A percentile compares a stretch with the other conserved stretches of the same genome.
phyloP scores from a whole-genome alignment of 2,329 filamentous ascomycete species.

The Colletotrichum orbiculare region DNA sequence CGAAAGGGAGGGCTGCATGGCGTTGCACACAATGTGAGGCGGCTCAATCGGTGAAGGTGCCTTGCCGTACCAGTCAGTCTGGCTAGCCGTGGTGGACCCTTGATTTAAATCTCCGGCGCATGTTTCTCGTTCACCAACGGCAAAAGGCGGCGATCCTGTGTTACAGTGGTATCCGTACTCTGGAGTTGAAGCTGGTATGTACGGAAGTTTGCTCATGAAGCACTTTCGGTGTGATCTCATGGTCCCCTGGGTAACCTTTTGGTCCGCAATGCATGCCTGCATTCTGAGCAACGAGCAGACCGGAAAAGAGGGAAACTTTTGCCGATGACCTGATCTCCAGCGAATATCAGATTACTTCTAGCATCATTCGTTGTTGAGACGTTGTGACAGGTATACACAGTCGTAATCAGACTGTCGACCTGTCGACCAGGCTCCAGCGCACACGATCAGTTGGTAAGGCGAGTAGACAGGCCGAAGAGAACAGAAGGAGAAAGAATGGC shows the following conservation, averaged over 20 bases:
- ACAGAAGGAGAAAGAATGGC: constrained; percentile 1
- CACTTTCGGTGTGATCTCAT: too few relatives aligned
- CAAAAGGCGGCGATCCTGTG: neutral
- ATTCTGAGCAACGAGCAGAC: constrained; percentile 5
- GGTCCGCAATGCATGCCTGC: constrained; percentile 6
- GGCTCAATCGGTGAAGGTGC: constrained; percentile 17
- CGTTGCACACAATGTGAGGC: constrained; percentile 10
- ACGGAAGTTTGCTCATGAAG: too few relatives aligned
- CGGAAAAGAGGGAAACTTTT: neutral
- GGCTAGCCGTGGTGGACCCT: constrained; percentile 14
- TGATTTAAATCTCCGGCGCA: constrained; percentile 30
- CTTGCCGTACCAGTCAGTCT: neutral
- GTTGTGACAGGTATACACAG: too few relatives aligned
- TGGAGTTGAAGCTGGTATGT: too few relatives aligned
- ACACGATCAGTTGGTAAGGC: neutral
- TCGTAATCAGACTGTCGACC: neutral
- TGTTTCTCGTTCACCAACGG: constrained; percentile 22
- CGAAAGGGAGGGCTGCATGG: neutral
- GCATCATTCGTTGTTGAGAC: too few relatives aligned
- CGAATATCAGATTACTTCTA: too few relatives aligned
- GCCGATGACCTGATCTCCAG: neutral
- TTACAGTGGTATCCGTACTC: neutral
- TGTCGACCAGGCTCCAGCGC: neutral
- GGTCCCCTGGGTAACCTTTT: constrained; percentile 1
- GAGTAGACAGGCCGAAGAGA: neutral